Conservation (phyloP, 2,329 filamentous ascomycete genomes). For the Diatrype stigma region DNA sequence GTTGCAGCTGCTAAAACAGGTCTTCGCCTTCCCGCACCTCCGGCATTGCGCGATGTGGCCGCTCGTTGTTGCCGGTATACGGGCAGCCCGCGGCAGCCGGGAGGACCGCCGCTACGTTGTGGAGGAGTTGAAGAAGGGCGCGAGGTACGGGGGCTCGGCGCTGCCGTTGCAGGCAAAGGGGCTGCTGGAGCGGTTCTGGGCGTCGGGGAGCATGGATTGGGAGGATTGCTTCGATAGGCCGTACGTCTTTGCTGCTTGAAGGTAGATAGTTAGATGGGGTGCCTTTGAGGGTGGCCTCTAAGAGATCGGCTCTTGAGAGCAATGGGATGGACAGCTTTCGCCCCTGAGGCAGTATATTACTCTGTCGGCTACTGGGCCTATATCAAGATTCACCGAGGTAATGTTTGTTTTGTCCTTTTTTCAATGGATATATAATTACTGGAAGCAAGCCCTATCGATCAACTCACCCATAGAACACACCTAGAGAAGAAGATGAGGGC, state of each 20-base stretch:
- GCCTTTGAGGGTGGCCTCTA: no score
- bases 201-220: constrained; percentile 26
- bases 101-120: constrained; percentile 24
- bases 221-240: constrained; percentile 33
- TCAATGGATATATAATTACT: no score
- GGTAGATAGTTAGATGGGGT: no score
- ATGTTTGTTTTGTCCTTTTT: no score
- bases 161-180: constrained; percentile 21
- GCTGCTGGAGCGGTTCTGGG: constrained; percentile 28
- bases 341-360: no score
- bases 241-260: constrained; percentile 14
- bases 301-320: no score
- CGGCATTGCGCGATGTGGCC: constrained; percentile 28
- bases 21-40: constrained; percentile 10
- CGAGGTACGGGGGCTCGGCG: constrained; percentile 18
- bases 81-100: constrained; percentile 17
- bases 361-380: no score
- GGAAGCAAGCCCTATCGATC: no score
- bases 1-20: constrained; percentile 18
- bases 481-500: no score
- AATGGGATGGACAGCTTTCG: no score
- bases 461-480: no score
- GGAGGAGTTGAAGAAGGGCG: constrained; percentile 19
- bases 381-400: no score
- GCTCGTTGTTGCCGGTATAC: constrained; percentile 27